Conservation (phyloP, 2,329 filamentous ascomycete species). For the Penicillium hesseltinei region DNA sequence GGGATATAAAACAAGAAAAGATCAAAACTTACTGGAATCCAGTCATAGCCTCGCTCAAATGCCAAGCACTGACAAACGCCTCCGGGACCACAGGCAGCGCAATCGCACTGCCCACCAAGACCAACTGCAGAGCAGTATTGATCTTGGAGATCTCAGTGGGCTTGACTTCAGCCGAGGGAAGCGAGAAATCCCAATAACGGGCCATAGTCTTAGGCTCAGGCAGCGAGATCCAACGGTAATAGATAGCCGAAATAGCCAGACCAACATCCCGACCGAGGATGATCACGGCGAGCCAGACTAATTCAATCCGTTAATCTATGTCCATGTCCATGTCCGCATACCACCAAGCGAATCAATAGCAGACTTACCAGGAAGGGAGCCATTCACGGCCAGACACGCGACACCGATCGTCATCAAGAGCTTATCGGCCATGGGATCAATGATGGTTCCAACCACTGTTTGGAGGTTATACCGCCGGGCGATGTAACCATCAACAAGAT, state of each 20-base stretch:
- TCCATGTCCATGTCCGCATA: neutral
- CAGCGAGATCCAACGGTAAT: conserved; percentile 92
- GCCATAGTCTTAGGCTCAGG: conserved; percentile 89
- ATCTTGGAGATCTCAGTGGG: conserved; percentile 55
- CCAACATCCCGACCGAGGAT: conserved; percentile 87
- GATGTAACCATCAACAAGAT: conserved; percentile 91
- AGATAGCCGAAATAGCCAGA: conserved; percentile 81
- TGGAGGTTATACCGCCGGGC: conserved; percentile 82
- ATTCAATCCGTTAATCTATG: neutral
- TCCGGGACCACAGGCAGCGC: conserved; percentile 69
- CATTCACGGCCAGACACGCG: conserved; percentile 78
- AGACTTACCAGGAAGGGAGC: conserved; percentile 69
- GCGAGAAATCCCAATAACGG: conserved; percentile 95
- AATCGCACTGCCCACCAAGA: conserved; percentile 80
- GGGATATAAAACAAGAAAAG: neutral
- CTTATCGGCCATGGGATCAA: conserved; percentile 98
- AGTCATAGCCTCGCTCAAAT: conserved; percentile 61
- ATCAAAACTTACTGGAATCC: conserved; percentile 45
- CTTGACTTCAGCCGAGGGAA: conserved; percentile 57
- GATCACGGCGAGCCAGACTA: conserved; percentile 82
- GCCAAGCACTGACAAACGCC: conserved; percentile 54
- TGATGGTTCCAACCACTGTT: conserved; percentile 90
- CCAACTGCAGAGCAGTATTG: conserved; percentile 89
- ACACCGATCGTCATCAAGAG: conserved; percentile 91
- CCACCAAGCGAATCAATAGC: neutral